Base-by-base conservation (phyloP, 116 monocot species). In the Thalassia testudinum region DNA sequence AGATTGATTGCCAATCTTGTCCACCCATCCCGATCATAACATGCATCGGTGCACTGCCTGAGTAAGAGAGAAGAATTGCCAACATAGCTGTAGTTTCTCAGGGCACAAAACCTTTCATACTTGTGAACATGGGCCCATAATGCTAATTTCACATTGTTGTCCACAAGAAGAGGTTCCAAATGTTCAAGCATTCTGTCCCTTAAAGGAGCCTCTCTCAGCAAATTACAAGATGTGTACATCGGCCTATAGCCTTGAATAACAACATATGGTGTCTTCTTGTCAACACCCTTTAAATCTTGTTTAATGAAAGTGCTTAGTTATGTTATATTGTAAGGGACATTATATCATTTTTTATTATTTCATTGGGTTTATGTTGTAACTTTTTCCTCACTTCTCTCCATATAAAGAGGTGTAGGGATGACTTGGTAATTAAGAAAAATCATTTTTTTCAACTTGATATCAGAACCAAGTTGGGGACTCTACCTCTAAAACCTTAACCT, bases 91-190 rank as follows among this genome's bases (percentile, higher is more conserved):
- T 62, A 85, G 57, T 85, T 88, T 59, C 50, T 84, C 61, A 95
- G 10, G 15, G 84, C 75, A 57, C 95, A 95, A 58, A 95, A 95
- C 60, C 95, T 80, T 74, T 95, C 95, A 26, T 88, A 95, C 50
- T 88, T 78, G 27, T 95, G 95, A 24, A 95, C 95, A 74, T 95
- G 95, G n/a, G 88, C 95, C 95, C 95, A 95, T 8, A 95, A 65
- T 22, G 88, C 95, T 53, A 95, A 78, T 12, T 76, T 95, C 24
- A 95, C 95, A 48, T 81, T 88, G 62, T 95, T 78, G 37, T 73
- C 63, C 50, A 88, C 76, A 49, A 95, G 57, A 37, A 95, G 67
- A 22, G 80, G 84, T 45, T 95, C 95, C 60, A 95, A 60, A 59
- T 51, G 47, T 71, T 76, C 75, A 12, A 69, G 57, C 81, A 95